Evolutionary conservation across 2,329 filamentous ascomycete species (phyloP).

Genomic region (Fusarium pseudograminearum): DNA sequence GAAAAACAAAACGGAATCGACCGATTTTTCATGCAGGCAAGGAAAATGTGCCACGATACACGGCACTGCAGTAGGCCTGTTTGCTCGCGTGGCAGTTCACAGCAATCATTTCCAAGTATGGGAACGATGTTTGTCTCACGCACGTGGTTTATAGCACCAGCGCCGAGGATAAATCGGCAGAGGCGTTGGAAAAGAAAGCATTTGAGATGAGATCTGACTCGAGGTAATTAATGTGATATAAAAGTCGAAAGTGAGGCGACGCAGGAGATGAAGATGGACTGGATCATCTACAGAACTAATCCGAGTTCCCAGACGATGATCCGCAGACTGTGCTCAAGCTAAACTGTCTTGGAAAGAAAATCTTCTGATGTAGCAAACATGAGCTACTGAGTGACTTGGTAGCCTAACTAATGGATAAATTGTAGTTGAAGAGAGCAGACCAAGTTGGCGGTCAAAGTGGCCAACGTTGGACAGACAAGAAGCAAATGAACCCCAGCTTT

Average conservation of each 20-base stretch:
- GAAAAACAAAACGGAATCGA: slow-evolving; percentile 5
- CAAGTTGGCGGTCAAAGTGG: slow-evolving; percentile 1
- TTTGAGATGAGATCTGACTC: not conserved
- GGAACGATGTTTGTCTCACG: slow-evolving; percentile 10
- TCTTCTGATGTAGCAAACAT: not conserved
- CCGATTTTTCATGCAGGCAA: slow-evolving; percentile 1
- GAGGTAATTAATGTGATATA: not conserved
- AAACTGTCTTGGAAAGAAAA: not conserved
- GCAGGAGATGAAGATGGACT: not conserved
- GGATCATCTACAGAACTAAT: not conserved
- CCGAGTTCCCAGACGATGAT: not conserved
- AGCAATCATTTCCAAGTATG: slow-evolving; percentile 17
- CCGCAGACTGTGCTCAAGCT: not conserved
- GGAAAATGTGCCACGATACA: slow-evolving; percentile 28
- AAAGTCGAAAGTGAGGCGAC: not conserved
- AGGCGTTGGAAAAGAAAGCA: slow-evolving; percentile 4
- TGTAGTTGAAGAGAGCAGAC: not conserved
- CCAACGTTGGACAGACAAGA: not conserved
- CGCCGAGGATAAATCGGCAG: slow-evolving; percentile 11
- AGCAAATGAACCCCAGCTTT: not conserved
- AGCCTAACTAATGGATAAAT: not conserved
- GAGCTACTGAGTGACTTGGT: slow-evolving; percentile 14
- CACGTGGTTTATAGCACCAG: slow-evolving; percentile 28
- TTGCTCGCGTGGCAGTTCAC: slow-evolving; percentile 32
- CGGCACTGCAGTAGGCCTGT: slow-evolving; percentile 16